Base-by-base conservation (phyloP, 495 filamentous ascomycete genomes). In the Xylona heveae region DNA sequence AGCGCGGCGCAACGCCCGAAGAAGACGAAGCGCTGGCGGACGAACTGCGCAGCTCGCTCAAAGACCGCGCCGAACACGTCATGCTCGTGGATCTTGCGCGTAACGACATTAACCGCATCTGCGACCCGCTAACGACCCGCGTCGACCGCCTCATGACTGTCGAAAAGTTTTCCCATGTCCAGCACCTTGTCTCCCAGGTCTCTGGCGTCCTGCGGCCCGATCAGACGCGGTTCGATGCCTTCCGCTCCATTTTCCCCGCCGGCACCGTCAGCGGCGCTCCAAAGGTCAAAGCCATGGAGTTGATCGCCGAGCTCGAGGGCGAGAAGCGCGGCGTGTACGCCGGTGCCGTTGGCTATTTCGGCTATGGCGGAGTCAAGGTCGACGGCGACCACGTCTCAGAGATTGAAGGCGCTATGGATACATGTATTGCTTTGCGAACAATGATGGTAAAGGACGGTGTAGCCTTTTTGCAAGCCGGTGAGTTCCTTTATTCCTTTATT, bases 41-140 rank as follows among this genome's bases (percentile, higher is more conserved):
- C 15, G 72, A 81, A 47, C 69, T 97, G 28, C 64, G 70, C 19
- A 61, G 60, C 35, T 83, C 75, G 33, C 60, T 91, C 13, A 97
- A 97, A 49, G 88, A 97, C 55, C 69, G 88, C 35, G 88, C 88
- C 27, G 88, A 95, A 54, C 88, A 94, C 55, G 88, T 97, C 44
- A 97, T 97, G 88, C 62, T 97, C 25, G 88, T 97, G n/a, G 88
- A 97, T 48, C 61, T 97, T 13, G 88, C 88, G 4, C 69, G 88
- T 30, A 97, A 97, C 57, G 88, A 97, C 48, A 66, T 97, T 35
- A 97, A 94, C 53, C 74, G 88, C 7, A 78, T 97, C 9, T 93
- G 84, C 55, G 84, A 94, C 52, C 88, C 88, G 2, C 58, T 67
- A 8, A 78, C 80, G 8, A 91, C 83, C 6, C 68, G 73, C 28